Base-by-base conservation (phyloP, 2,329 filamentous ascomycete genomes). In the Phoma sp. region DNA sequence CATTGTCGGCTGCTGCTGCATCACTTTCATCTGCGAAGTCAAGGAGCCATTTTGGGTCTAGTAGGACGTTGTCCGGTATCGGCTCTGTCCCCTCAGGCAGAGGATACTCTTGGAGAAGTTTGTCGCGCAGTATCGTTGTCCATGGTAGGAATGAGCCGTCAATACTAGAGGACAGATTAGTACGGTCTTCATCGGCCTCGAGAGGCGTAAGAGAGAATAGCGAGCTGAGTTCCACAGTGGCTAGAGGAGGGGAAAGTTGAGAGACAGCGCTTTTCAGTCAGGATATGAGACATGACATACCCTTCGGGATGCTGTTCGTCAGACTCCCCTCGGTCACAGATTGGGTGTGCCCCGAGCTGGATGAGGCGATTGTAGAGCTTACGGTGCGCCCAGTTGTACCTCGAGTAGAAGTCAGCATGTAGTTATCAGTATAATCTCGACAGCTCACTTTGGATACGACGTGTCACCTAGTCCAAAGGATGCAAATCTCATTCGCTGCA, bases 241-340 rank as follows among this genome's bases (percentile, higher is more conserved):
- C n/a, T n/a, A n/a, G n/a, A n/a, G n/a, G n/a, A n/a, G n/a, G n/a
- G n/a, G n/a, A n/a, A n/a, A n/a, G n/a, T n/a, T n/a, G n/a, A n/a
- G n/a, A n/a, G n/a, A n/a, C n/a, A n/a, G n/a, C n/a, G n/a, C n/a
- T n/a, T n/a, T 6, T 23, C 15, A 38, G n/a, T n/a, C n/a, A 21
- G 14, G 29, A 21, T 17, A 40, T 6, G 17, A 23, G 25, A n/a
- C 21, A 17, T 29, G n/a, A 78, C 84, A 63, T 78, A 95, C 87
- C 93, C 93, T 76, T 98, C 93, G 21, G 91, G 86, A 78, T 97
- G 92, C 71, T 96, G 91, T 65, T 97, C 93, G 70, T 99, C 95
- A 18, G 89, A 92, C 75, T 99, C 95, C 11, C 91, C 95, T 30
- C 87, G 81, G 33, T 88, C 85, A 66, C 90, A 89, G 58, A 95